Base-by-base conservation (phyloP, 805 yeast genomes). In the Ogataea paraovalis region DNA sequence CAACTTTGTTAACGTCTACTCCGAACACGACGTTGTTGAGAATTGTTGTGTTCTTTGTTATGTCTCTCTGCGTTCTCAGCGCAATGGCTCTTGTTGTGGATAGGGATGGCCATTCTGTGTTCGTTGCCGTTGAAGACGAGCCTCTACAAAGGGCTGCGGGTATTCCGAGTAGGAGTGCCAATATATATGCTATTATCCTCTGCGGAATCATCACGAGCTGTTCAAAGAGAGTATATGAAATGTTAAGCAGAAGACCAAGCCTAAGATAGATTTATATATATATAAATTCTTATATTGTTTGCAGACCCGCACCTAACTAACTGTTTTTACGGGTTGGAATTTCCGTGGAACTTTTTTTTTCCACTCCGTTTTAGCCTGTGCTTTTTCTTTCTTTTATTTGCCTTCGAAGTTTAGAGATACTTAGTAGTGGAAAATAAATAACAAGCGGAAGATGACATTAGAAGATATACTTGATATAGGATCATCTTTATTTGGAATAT, bases 31-130 rank as follows among this genome's bases (percentile, higher is more conserved):
- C 66, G 7, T 69, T 48, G 45, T 73, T 72, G 33, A 68, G 72
- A 0, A 79, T 55, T 1, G 76, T 59, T 4, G 66, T 47, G 49
- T 73, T 73, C 5, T 62, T 59, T 37, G 71, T 58, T 1, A 76
- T 54, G 54, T 78, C 82, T 49, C 83, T 59, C 47, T 79, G 82
- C 0, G 79, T 61, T 48, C 79, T 48, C 16, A 69, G 42, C 0
- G 72, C 79, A 21, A 61, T 54, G 12, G 65, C 66, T 36, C 68
- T 53, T 8, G 55, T 53, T 1, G 59, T 43, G 1, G 71, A 61
- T 22, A 70, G 33, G 0, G 50, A 20, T 1, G 72, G 69, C 74
- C 73, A 71, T 30, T 57, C 54, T 34, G 43, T 14, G 21, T 25
- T 9, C 6, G 41, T 39, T 14, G 41, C 14, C 13, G 41, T 27